Percentiles rank a stretch among this genome's conserved stretches.
Evolutionary conservation across 345 rosid genomes (phyloP).

Genomic region (Camelina hispida): DNA sequence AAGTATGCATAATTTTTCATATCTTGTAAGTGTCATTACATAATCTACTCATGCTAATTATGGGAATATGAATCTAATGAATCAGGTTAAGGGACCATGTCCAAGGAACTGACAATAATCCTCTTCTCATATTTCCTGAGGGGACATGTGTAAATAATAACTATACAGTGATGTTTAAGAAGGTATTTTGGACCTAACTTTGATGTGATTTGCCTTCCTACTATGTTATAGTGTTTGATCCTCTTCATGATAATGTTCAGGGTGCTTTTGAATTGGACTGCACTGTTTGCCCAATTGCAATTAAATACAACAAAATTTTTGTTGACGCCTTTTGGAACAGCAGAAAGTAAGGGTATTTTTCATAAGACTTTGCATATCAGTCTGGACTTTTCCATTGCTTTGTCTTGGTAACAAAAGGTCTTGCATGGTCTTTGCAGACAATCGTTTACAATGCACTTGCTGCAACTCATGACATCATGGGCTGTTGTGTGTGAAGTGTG

Average conservation of each 20-base stretch:
- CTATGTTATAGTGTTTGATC: slow-evolving; percentile 16
- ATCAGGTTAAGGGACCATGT: slow-evolving; percentile 93
- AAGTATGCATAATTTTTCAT: slow-evolving; percentile 60
- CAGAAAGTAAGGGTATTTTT: slow-evolving; percentile 69
- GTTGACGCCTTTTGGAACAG: slow-evolving; percentile 99
- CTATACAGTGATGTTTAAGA: slow-evolving; percentile 97
- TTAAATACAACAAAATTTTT: slow-evolving; percentile 95
- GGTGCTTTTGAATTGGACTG: slow-evolving; percentile 98
- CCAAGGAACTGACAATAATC: slow-evolving; percentile 86
- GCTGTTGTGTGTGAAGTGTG: slow-evolving; percentile 99
- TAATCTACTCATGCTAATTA: slow-evolving; percentile 27
- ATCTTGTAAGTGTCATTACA: neutral
- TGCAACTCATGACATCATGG: slow-evolving; percentile 99
- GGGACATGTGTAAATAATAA: slow-evolving; percentile 98
- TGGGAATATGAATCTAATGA: slow-evolving; percentile 33
- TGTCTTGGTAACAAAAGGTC: slow-evolving; percentile 22
- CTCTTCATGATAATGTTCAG: slow-evolving; percentile 51
- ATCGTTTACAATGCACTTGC: slow-evolving; percentile 94
- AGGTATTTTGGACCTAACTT: slow-evolving; percentile 53
- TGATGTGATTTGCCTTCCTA: slow-evolving; percentile 10
- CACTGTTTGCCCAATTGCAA: slow-evolving; percentile 94
- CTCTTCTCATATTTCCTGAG: slow-evolving; percentile 98
- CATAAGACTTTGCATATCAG: neutral
- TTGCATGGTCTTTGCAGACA: slow-evolving; percentile 62
- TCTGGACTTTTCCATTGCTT: neutral